A percentile compares a stretch with the other conserved stretches of the same genome.
phyloP scores from a whole-genome alignment of 495 filamentous ascomycete species.

The Saxophila tyrrhenica region DNA sequence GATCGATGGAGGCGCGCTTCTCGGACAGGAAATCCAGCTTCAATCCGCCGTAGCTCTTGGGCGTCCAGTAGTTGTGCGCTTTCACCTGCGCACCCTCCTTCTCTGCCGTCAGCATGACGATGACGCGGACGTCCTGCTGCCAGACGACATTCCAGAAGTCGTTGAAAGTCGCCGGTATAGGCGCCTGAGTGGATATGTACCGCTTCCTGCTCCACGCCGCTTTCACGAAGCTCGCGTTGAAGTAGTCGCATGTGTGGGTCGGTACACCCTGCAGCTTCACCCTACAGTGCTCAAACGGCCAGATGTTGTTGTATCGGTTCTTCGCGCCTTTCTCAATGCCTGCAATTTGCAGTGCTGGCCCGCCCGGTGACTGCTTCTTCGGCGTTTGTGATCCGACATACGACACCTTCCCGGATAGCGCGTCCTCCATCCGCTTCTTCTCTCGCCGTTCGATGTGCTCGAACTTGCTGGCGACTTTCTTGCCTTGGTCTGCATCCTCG shows the following conservation, averaged over 20 bases:
- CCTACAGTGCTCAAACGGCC: slow-evolving; percentile 88
- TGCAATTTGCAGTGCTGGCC: slow-evolving; percentile 49
- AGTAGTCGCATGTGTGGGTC: slow-evolving; percentile 77
- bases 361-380: neutral
- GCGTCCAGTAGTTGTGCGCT: slow-evolving; percentile 85
- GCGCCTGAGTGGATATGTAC: slow-evolving; percentile 94
- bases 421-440: slow-evolving; percentile 82
- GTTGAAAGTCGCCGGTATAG: slow-evolving; percentile 82
- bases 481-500: slow-evolving; percentile 58
- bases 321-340: slow-evolving; percentile 91
- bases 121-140: slow-evolving; percentile 88
- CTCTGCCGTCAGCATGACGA: slow-evolving; percentile 96
- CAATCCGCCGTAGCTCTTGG: slow-evolving; percentile 68
- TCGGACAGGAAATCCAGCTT: slow-evolving; percentile 69
- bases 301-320: slow-evolving; percentile 95
- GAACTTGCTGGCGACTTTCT: slow-evolving; percentile 71
- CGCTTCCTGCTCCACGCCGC: slow-evolving; percentile 67
- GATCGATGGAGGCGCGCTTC: slow-evolving; percentile 64
- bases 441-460: slow-evolving; percentile 73
- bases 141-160: slow-evolving; percentile 97
- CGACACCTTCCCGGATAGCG: slow-evolving; percentile 53
- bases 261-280: slow-evolving; percentile 64
- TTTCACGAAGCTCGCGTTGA: slow-evolving; percentile 84
- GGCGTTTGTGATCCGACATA: slow-evolving; percentile 33
- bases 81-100: slow-evolving; percentile 88